A percentile compares a stretch with the other conserved stretches of the same genome.
Evolutionary conservation across 306 rosid species (phyloP).

Genomic region (Citrullus colocynthis): DNA sequence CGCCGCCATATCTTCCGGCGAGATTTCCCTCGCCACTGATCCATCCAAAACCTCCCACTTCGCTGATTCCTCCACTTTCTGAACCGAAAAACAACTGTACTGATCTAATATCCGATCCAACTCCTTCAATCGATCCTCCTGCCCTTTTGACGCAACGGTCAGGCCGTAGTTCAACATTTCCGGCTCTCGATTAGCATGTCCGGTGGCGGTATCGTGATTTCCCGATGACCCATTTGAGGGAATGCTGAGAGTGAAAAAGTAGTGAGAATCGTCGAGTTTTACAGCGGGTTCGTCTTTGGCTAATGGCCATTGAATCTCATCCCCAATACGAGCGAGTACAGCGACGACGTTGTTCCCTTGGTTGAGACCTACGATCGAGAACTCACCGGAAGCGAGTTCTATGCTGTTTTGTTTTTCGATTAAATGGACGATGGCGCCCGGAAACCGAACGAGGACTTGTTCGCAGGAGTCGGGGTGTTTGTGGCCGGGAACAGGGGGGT

Average conservation of each 20-base stretch:
- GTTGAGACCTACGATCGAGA: constrained; percentile 29
- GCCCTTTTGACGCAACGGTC: constrained; percentile 52
- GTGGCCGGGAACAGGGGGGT: constrained; percentile 9
- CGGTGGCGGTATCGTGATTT: background rate
- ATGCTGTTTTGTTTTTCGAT: constrained; percentile 59
- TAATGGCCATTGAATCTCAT: constrained; percentile 67
- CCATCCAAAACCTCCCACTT: constrained; percentile 49
- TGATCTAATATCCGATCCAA: constrained; percentile 45
- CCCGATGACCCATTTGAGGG: constrained; percentile 22
- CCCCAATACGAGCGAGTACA: constrained; percentile 53
- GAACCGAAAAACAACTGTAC: constrained; percentile 51
- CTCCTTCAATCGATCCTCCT: constrained; percentile 29
- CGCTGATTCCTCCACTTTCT: constrained; percentile 27
- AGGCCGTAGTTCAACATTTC: constrained; percentile 60
- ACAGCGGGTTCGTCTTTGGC: constrained; percentile 67
- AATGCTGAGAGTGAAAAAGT: constrained; percentile 52
- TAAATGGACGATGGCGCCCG: constrained; percentile 56
- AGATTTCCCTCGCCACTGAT: constrained; percentile 24
- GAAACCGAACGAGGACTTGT: constrained; percentile 36
- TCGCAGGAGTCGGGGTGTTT: constrained; percentile 20
- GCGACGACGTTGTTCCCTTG: constrained; percentile 51
- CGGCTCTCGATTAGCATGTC: background rate
- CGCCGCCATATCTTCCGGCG: constrained; percentile 32
- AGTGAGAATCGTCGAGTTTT: constrained; percentile 64
- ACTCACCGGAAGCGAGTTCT: constrained; percentile 65